Evolutionary conservation across 2,329 filamentous ascomycete genomes (phyloP), one percentile per base, ranked within the genome.

Genomic region (Stagonosporopsis cucurbitacearum): DNA sequence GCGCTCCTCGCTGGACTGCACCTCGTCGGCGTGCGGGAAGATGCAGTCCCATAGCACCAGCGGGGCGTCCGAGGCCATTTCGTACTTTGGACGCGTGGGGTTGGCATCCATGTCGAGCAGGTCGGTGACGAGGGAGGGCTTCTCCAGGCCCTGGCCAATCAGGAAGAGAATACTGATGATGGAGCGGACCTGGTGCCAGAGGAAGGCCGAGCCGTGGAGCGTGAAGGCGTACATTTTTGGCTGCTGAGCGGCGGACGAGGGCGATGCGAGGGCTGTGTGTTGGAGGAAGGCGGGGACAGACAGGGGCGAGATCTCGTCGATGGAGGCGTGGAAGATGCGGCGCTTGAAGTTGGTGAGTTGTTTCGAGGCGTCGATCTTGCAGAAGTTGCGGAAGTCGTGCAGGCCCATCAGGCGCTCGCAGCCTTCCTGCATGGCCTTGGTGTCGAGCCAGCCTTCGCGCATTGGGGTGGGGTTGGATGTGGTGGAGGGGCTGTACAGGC

Each of bases 131-230:
- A 98, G 78, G 0, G 84, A 84, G 0, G 93, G 89, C 25, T 81
- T 73, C 74, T 99, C 95, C 15, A 96, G 84, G 0, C 92, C 87
- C 77, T 99, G 95, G 25, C 91, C 95, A 8, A 98, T 87, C 11
- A 95, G 81, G 79, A 99, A 98, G n/a, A 99, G 80, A 6, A 98
- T 81, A 15, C 88, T 86, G n/a, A 96, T 88, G 86, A 99, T 93
- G 79, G 94, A 91, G 22, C 95, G 88, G 64, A 99, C 96, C 78
- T 99, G 95, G 78, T 99, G 95, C 95, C 95, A 99, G 42, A 99
- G 79, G 76, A 99, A 99, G 1, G 93, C 95, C 7, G 90, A 92
- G 19, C 95, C 95, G 64, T 93, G 87, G 36, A 99, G 87, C 54
- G 89, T 88, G 76, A 99, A 96, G 59, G 89, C 88, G 78, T 96